Percentiles rank a stretch among this genome's conserved stretches.
Conservation (phyloP, 1,284 basidiomycete species). For the Lignosus rhinocerotis region DNA sequence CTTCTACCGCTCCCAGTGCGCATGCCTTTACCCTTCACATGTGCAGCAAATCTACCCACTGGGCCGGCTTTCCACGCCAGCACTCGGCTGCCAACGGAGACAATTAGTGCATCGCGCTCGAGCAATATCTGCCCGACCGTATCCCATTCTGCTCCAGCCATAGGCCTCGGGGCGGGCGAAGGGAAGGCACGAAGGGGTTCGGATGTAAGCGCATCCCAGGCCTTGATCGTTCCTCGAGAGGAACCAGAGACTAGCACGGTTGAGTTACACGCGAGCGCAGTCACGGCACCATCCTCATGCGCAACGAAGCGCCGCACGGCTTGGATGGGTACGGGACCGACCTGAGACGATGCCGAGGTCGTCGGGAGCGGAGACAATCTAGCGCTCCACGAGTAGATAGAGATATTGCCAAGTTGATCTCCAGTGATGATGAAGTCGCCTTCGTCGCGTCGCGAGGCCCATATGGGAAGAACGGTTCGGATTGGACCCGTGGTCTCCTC, state of each 20-base stretch:
- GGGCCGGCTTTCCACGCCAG: constrained; percentile 71
- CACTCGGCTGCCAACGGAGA: constrained; percentile 62
- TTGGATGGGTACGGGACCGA: constrained; percentile 49
- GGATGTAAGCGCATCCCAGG: constrained; percentile 71
- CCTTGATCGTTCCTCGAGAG: constrained; percentile 57
- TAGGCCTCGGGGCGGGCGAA: constrained; percentile 43
- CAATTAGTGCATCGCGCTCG: constrained; percentile 62
- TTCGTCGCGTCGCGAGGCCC: constrained; percentile 39
- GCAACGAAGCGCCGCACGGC: constrained; percentile 57
- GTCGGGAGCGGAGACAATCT: constrained; percentile 34
- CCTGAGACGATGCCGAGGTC: constrained; percentile 56
- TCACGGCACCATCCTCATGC: constrained; percentile 58
- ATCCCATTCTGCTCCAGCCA: constrained; percentile 41
- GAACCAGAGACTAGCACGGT: constrained; percentile 64
- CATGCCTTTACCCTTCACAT: constrained; percentile 37
- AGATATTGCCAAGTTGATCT: constrained; percentile 58
- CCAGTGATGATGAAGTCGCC: constrained; percentile 57
- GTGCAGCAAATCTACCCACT: constrained; percentile 33
- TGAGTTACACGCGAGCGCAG: constrained; percentile 62
- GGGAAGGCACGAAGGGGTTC: constrained; percentile 54
- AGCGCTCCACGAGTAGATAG: constrained; percentile 56
- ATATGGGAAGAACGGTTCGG: constrained; percentile 48
- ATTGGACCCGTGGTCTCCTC: constrained; percentile 50
- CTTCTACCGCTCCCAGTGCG: constrained; percentile 34
- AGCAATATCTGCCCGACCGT: constrained; percentile 65